Evolutionary conservation across 2,329 filamentous ascomycete species (phyloP).

Genomic region (Nannizziopsis arthrosporioides): DNA sequence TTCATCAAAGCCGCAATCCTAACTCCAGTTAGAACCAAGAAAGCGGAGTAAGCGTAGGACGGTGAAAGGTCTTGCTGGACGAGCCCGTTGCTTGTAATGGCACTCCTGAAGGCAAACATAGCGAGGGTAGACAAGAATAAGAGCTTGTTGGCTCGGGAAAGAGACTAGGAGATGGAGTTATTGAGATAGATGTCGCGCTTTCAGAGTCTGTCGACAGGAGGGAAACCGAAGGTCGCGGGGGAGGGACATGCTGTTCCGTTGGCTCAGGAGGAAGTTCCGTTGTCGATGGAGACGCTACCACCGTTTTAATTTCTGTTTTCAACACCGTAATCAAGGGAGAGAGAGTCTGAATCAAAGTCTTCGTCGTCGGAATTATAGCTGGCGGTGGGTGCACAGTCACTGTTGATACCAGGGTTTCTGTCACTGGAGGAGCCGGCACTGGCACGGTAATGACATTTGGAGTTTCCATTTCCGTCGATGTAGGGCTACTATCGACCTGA

Average conservation of each 20-base stretch:
- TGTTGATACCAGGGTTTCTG: constrained; percentile 12
- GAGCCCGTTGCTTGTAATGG: not conserved
- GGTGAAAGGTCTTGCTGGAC: constrained; percentile 2
- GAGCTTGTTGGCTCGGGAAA: not conserved
- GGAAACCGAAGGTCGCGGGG: not conserved
- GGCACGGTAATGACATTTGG: constrained; percentile 13
- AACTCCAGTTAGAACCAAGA: not conserved
- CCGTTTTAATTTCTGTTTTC: not conserved
- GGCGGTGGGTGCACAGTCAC: constrained; percentile 9
- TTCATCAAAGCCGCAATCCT: not conserved
- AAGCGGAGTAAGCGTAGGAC: constrained; percentile 3
- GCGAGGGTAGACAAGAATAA: not conserved
- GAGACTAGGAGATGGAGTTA: not conserved
- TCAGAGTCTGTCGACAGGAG: not conserved
- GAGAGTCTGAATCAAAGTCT: constrained; percentile 2
- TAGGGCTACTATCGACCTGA: constrained; percentile 15
- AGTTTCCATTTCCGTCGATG: constrained; percentile 5
- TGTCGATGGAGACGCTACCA: not conserved
- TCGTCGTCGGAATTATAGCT: constrained; percentile 2
- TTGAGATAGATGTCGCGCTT: not conserved
- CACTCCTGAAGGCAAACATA: not conserved
- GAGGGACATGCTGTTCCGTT: not conserved
- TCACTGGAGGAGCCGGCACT: constrained; percentile 10
- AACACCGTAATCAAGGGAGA: constrained; percentile 4
- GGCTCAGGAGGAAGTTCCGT: not conserved